Percentiles rank a stretch among this genome's conserved stretches.
phyloP scores from a whole-genome alignment of 2,329 filamentous ascomycete species.

The Lithohypha guttulata region DNA sequence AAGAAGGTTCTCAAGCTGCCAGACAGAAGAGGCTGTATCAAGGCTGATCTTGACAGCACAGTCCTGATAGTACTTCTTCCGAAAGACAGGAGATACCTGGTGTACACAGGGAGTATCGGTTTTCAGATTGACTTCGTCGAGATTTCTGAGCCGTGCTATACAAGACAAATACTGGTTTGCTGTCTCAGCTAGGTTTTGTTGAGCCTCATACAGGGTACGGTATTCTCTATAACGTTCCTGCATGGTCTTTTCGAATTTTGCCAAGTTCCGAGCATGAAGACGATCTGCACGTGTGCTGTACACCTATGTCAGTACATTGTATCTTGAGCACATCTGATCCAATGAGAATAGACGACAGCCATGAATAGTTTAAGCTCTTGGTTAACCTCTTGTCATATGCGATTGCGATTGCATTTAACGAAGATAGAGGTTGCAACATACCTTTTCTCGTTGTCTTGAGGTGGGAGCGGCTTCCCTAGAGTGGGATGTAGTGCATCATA shows the following conservation, averaged over 20 bases:
- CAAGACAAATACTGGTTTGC: conserved; percentile 10
- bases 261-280: conserved; percentile 19
- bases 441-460: conserved; percentile 8
- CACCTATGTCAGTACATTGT: no score
- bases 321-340: no score
- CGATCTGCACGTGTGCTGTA: conserved; percentile 18
- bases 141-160: conserved; percentile 13
- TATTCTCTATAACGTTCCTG: conserved; percentile 16
- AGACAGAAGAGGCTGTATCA: conserved; percentile 15
- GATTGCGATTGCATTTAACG: no score
- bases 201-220: conserved; percentile 12
- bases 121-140: conserved; percentile 17
- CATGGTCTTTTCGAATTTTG: conserved; percentile 16
- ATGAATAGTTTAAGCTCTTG: no score
- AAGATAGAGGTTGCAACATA: no score
- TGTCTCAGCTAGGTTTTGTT: conserved; percentile 15
- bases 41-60: conserved; percentile 17
- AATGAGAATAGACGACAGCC: no score
- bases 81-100: conserved; percentile 17
- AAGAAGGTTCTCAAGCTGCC: conserved; percentile 19
- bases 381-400: no score
- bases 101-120: conserved; percentile 19
- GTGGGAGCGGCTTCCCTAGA: conserved; percentile 12
- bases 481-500: conserved; percentile 16
- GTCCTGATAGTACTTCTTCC: conserved; percentile 15